Base-by-base conservation (phyloP, 257 asterid genomes). In the Asclepias syriaca region DNA sequence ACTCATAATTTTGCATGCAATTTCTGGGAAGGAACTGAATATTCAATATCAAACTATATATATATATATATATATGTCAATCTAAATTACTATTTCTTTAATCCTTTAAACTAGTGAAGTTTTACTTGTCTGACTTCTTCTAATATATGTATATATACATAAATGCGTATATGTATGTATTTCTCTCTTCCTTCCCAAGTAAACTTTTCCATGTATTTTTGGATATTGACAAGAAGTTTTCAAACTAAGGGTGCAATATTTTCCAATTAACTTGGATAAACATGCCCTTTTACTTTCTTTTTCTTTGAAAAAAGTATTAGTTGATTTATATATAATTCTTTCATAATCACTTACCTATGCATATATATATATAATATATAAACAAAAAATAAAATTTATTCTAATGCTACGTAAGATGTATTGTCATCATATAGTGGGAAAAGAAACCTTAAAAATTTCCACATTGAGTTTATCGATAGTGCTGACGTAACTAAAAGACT, bases 1-100 rank as follows among this genome's bases (percentile, higher is more conserved):
- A 16, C 67, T 34, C 67, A 63, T 63, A 16, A 63, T 32, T 63
- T 63, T 63, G 67, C 67, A 63, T 63, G 67, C 48, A 63, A 63
- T 46, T 63, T 63, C 67, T 63, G 18, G 67, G 67, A 63, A 63
- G 37, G 22, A 8, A 34, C 3, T 32, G 1, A 5, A 54, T 10
- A 54, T 10, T 8, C 5, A 34, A 34, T 34, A 61, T 7, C 11
- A 15, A 61, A 43, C 34, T 61, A 32, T 43, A 2, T 43, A 24
- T 24, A 24, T 24, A 24, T 24, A 24, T 59, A 29, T 29, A 1
- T 60, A 2, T 60, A 63, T 32, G 46, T 63, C 27, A 63, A 32
- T 7, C 67, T 61, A 15, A 32, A 32, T 61, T 29, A 61, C 15
- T 61, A 32, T 15, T 61, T 34, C 10, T 61, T 32, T 61, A 2